phyloP scores from a whole-genome alignment of 2,329 filamentous ascomycete species.

The Exophiala dermatitidis region DNA sequence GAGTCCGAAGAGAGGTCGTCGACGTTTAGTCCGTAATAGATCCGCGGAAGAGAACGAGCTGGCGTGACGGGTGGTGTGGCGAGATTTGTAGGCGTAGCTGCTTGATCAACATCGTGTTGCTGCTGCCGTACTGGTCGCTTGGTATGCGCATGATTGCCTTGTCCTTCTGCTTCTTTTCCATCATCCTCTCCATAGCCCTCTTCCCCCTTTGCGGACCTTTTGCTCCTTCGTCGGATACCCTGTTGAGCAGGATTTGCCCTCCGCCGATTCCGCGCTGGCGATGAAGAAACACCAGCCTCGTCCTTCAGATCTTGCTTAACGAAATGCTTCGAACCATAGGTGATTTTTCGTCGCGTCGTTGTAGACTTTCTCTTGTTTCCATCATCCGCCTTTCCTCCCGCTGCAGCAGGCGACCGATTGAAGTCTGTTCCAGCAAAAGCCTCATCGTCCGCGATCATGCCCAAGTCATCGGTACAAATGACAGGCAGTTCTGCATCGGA shows the following conservation, averaged over 20 bases:
- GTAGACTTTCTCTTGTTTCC: slow-evolving; percentile 2
- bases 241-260: too few species aligned
- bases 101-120: not conserved
- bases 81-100: not conserved
- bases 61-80: slow-evolving; percentile 20
- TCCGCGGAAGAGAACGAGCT: slow-evolving; percentile 5
- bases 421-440: not conserved
- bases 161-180: not conserved
- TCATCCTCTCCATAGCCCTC: too few species aligned
- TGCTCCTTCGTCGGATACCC: too few species aligned
- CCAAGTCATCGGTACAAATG: slow-evolving; percentile 16
- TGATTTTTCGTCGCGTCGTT: slow-evolving; percentile 13
- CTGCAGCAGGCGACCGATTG: not conserved
- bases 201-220: too few species aligned
- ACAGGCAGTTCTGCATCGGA: slow-evolving; percentile 8
- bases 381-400: not conserved
- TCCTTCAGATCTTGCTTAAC: slow-evolving; percentile 2
- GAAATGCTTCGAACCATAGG: slow-evolving; percentile 26
- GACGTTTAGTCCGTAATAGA: slow-evolving; percentile 22
- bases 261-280: not conserved
- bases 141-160: not conserved
- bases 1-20: slow-evolving; percentile 32
- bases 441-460: slow-evolving; percentile 20
- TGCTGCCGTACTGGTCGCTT: not conserved
- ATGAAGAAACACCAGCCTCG: not conserved